Evolutionary conservation across 2,329 filamentous ascomycete genomes (phyloP).

Genomic region (Neurospora crassa): DNA sequence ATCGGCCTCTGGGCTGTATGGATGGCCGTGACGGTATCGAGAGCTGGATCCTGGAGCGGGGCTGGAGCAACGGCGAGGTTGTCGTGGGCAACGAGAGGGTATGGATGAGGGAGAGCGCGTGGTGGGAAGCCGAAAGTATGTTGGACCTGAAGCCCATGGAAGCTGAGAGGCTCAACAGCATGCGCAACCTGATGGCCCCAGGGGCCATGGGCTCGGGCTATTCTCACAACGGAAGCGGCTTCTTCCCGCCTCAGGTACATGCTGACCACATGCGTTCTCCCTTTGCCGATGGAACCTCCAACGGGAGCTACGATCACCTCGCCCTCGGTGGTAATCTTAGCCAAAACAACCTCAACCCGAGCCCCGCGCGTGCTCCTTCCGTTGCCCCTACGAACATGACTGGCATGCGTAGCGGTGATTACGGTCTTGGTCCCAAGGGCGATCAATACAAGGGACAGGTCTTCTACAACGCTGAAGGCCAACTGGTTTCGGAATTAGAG

Average conservation of each 20-base stretch:
- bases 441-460: slow-evolving; percentile 65
- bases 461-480: slow-evolving; percentile 63
- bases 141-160: slow-evolving; percentile 73
- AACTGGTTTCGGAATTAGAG: slow-evolving; percentile 61
- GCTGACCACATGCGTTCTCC: slow-evolving; percentile 22
- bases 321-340: slow-evolving; percentile 50
- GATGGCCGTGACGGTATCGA: slow-evolving; percentile 90
- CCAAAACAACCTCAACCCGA: slow-evolving; percentile 39
- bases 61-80: slow-evolving; percentile 97
- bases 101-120: slow-evolving; percentile 88
- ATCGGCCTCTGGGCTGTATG: slow-evolving; percentile 72
- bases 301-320: slow-evolving; percentile 65
- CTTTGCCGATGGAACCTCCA: slow-evolving; percentile 49
- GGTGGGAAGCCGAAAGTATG: slow-evolving; percentile 98
- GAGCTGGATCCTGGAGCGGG: slow-evolving; percentile 86
- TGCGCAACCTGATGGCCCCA: slow-evolving; percentile 29
- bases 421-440: slow-evolving; percentile 79
- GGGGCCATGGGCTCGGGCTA: slow-evolving; percentile 64
- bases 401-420: slow-evolving; percentile 66
- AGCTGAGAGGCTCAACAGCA: slow-evolving; percentile 21
- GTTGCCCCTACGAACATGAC: slow-evolving; percentile 37
- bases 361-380: slow-evolving; percentile 41
- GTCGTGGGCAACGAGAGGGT: slow-evolving; percentile 83
- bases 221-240: slow-evolving; percentile 55
- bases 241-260: slow-evolving; percentile 52